Evolutionary conservation across 768 basidiomycete genomes (phyloP), one percentile per base, ranked within the genome.

Genomic region (Tulasnella sp.): DNA sequence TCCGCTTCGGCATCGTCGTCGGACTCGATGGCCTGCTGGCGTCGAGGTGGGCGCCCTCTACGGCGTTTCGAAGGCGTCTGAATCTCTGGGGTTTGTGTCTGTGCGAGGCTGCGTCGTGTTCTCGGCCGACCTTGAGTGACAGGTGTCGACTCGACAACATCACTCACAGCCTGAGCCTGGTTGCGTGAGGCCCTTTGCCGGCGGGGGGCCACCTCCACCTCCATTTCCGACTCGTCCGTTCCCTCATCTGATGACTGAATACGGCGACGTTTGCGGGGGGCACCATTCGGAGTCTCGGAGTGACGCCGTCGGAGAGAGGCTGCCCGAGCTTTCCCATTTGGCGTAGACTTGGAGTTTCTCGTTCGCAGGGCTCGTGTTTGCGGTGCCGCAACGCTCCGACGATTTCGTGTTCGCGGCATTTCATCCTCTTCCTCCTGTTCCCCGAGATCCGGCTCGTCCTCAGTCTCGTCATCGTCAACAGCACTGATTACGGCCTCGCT

Each of bases 1-100:
- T 81, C 80, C 37, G 77, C 80, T 34, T 81, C 80, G 12, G 77
- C 80, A 58, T 79, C 78, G n/a, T 60, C 31, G 41, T 81, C 80
- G n/a, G 78, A 60, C n/a, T 34, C 50, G 58, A 42, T n/a, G 2
- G 75, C 37, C 5, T 28, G 6, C 42, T 34, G 41, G 31, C 78
- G 44, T 69, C 34, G n/a, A 34, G 50, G 75, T 22, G 42, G 50
- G 6, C 42, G 24, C 1, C 44, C 64, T 18, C 64, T 78, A 5
- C 40, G 72, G 22, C 76, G 78, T 73, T 50, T 79, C 72, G 24
- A 24, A 28, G 74, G 74, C 40, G 74, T 44, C 48, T 75, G 42
- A n/a, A 75, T 22, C 40, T 37, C 74, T 14, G 34, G 64, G 34
- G 31, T 69, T 69, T 69, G 64, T 7, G 34, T 37, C 11, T 42